Evolutionary conservation across 2,329 filamentous ascomycete species (phyloP), one percentile per base, ranked within the genome.

Genomic region (Tolypocladium tundrense): DNA sequence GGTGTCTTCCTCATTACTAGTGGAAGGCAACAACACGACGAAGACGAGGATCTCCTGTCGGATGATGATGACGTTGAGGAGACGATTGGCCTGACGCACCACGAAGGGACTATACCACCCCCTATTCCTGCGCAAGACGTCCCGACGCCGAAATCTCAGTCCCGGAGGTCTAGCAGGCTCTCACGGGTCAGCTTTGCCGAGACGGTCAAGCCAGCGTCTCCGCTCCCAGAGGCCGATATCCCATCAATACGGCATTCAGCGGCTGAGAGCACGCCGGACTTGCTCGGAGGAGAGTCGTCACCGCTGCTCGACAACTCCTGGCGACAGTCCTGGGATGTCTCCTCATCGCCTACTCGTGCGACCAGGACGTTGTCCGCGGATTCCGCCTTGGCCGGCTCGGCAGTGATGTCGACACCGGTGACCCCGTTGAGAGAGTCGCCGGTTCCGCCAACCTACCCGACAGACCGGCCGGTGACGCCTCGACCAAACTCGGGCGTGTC

Each of bases 1-100:
- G 94, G 94, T 11, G 94, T 99, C n/a, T 97, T 94, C 73, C 82
- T 97, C 64, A 97, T 99, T 68, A 97, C 94, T 1, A 96, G 88
- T 66, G 91, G 91, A 57, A 82, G 92, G 64, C 77, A 82, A 55
- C 75, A 78, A 13, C 81, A 81, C 21, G 77, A 82, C n/a, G 80
- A 84, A 4, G 83, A 74, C n/a, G 79, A 74, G 21, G 79, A 83
- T n/a, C 62, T 68, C 9, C 64, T 83, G 19, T 80, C 75, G 4
- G 82, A 85, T 48, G 74, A 73, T 35, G 82, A 85, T 51, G 82
- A 83, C 41, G 76, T 84, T 19, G 84, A 87, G 62, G 86, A 87
- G 64, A 84, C 81, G 14, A 86, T 87, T 55, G 80, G 82, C 42
- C 77, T 87, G 24, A 69, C 72, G 1, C 72, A 82, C 48, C 85